Conservation (phyloP, 805 yeast genomes). For the Lachancea kluyveri region DNA sequence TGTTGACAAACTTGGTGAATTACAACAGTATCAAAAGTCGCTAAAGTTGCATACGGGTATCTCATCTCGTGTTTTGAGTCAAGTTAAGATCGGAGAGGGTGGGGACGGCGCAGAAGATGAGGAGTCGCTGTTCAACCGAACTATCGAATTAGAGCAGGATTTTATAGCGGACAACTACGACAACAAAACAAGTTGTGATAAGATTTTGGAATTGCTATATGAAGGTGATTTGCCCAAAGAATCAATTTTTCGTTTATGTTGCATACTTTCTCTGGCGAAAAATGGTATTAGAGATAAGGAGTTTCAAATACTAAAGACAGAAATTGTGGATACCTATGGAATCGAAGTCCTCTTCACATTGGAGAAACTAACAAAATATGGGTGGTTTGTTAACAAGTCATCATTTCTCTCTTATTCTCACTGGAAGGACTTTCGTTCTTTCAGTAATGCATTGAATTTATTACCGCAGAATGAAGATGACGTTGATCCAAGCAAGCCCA, state of each 20-base stretch:
- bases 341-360: constrained; percentile 29
- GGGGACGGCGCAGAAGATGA: constrained; percentile 26
- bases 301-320: constrained; percentile 45
- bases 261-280: constrained; percentile 55
- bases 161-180: constrained; percentile 50
- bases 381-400: constrained; percentile 18
- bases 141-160: constrained; percentile 63
- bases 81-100: constrained; percentile 32
- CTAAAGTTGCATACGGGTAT: constrained; percentile 67
- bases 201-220: constrained; percentile 46
- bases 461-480: constrained; percentile 9
- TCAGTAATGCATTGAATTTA: constrained; percentile 6
- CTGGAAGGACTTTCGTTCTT: constrained; percentile 6
- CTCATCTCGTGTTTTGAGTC: constrained; percentile 57
- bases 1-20: constrained; percentile 59
- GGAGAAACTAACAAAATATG: constrained; percentile 18
- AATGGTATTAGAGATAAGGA: constrained; percentile 68
- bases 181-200: constrained; percentile 31
- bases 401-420: constrained; percentile 3
- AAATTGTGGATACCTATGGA: constrained; percentile 61
- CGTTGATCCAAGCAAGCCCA: constrained; percentile 14
- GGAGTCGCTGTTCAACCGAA: constrained; percentile 34
- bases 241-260: constrained; percentile 46
- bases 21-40: constrained; percentile 62
- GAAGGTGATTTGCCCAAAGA: constrained; percentile 34